Base-by-base conservation (phyloP, 129 eudicot species). In the Escallonia herrerae region DNA sequence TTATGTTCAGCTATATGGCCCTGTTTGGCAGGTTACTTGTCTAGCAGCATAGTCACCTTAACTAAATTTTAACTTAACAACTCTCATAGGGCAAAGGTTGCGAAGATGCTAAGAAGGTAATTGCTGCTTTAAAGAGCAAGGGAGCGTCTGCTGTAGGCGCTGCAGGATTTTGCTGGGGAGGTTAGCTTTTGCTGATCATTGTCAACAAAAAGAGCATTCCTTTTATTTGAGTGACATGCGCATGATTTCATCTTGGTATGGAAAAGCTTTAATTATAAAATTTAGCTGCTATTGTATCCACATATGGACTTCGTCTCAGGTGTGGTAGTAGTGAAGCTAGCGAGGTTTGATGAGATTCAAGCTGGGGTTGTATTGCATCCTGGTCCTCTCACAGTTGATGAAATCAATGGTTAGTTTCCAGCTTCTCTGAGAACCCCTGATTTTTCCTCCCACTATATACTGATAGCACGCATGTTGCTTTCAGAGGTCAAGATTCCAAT, bases 91-190 rank as follows among this genome's bases (percentile, higher is more conserved):
- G 45, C 38, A 75, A 76, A 52, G 95, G 82, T 4, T 73, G 72
- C 74, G 95, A 87, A 62, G 84, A 87, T 76, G 85, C 95, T 0
- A 81, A 75, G 67, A 13, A 43, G 48, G 76, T 84, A 14, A 73
- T 87, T 64, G 63, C 76, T n/a, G 87, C 79, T 60, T 57, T 87
- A 62, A 78, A 62, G 72, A 74, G 72, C 75, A 64, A 51, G 78
- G 85, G 83, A 46, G 75, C 74, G 12, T 45, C 80, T 53, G 67
- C 81, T 1, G 7, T 87, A 2, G 95, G 90, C 53, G 94, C 75
- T 66, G 90, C 83, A 9, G 95, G 95, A 6, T 81, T 87, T 63
- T 87, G 90, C 62, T 83, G 85, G 87, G 95, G 95, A 62, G 90
- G 95, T 87, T 54, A 47, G 58, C n/a, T 58, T 58, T 55, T 68